Evolutionary conservation across 495 filamentous ascomycete genomes (phyloP), one percentile per base, ranked within the genome.

Genomic region (Bacidia gigantensis): DNA sequence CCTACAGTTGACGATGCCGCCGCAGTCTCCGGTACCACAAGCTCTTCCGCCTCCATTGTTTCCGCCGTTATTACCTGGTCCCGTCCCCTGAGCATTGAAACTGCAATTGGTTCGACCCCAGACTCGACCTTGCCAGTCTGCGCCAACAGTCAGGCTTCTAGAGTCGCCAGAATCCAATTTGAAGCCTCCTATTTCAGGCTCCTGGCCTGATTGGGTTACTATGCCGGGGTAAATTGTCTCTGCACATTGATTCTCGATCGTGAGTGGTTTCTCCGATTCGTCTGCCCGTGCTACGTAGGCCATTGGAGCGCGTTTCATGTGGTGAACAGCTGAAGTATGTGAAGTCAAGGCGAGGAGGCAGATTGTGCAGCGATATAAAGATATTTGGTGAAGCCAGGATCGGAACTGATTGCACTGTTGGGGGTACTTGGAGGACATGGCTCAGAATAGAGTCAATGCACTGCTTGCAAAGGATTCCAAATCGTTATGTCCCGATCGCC

Each of bases 41-140:
- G 82, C 77, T 20, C 67, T 66, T 12, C 72, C 72, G 21, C 62
- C 65, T 24, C 69, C 69, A 54, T 69, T 69, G 47, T 64, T 56
- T 7, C 54, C 63, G 49, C 64, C 64, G 22, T 52, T 49, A 53
- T 63, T 68, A 39, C 58, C 64, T 24, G 76, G 69, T 14, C 67
- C 75, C 29, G 68, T 77, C 2, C 79, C 81, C 21, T 70, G 71
- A 21, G 63, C 64, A 61, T 78, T 77, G 62, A 85, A 85, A 40
- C 73, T 84, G 69, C 86, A 90, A 63, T 90, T 89, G 21, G 86
- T 88, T 47, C 86, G 69, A 18, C 80, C 86, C 86, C 86, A 89
- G 12, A 90, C 69, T 39, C 86, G 77, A 3, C 86, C 86, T 56
- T 84, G 78, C 86, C 86, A 90, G 56, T 84, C 76, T 21, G 69